Base-by-base conservation (phyloP, 768 basidiomycete species). In the Paxillus rubicundulus region DNA sequence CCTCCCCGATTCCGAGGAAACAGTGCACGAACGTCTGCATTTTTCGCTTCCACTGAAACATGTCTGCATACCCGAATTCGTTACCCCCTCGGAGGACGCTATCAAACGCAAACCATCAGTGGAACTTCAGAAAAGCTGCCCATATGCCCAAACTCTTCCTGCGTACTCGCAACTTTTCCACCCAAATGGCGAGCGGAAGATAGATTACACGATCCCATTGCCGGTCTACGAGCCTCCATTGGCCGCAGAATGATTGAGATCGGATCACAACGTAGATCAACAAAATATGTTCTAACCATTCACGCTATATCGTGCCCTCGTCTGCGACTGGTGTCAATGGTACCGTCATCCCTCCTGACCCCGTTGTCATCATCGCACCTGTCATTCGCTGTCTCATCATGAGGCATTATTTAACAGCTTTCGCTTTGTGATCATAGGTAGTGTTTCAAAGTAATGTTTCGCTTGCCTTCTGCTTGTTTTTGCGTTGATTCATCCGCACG, bases 141-240 rank as follows among this genome's bases (percentile, higher is more conserved):
- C 58, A 24, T 60, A 60, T 46, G 54, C 63, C 5, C 66, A 68
- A 13, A 60, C 59, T 39, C 80, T 89, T 17, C 91, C 90, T 2
- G 78, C 84, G 3, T 92, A 92, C 62, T 89, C 87, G 5, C 87
- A 90, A 57, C 74, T 92, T 17, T 92, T 85, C 70, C 72, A 91
- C 61, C 61, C 74, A 16, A 87, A 88, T 58, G 90, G 91, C 16
- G 85, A 89, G 47, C 77, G 77, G 49, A 87, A 82, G 70, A 74
- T 87, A 45, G 88, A 91, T 61, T 76, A 80, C 54, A 80, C 78
- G n/a, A 60, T 45, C 14, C 85, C 82, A 13, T 69, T 89, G 39
- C 89, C 89, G 0, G 72, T 79, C 20, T 89, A 89, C 62, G 80
- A 79, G 14, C 84, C 81, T 49, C 56, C 58, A 17, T 41, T 16